Evolutionary conservation across 768 basidiomycete species (phyloP).

Genomic region (Hypsizygus marmoreus): DNA sequence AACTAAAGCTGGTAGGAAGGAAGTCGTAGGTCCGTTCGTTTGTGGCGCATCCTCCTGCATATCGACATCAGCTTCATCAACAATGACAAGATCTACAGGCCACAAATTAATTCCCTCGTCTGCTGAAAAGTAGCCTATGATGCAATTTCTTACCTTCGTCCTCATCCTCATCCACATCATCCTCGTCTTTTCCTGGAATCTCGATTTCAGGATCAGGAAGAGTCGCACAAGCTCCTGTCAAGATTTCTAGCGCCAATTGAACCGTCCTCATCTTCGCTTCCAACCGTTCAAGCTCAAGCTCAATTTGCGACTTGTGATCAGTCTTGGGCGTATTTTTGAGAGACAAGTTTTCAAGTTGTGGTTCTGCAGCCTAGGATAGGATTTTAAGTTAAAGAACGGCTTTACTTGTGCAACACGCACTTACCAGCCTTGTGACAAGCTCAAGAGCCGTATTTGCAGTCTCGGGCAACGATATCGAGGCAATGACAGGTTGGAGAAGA

Average conservation of each 20-base stretch:
- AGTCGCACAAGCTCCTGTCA: constrained; percentile 87
- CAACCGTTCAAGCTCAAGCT: constrained; percentile 70
- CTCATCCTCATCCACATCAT: constrained; percentile 32
- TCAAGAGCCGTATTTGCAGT: constrained; percentile 50
- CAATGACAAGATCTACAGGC: constrained; percentile 7
- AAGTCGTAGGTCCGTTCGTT: constrained; percentile 30
- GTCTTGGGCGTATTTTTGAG: constrained; percentile 69
- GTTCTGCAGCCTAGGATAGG: constrained; percentile 44
- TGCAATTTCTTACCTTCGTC: constrained; percentile 15
- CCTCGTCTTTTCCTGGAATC: constrained; percentile 36
- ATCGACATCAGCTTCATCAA: constrained; percentile 34
- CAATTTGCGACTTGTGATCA: constrained; percentile 72
- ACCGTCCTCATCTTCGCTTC: constrained; percentile 74
- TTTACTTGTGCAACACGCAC: constrained; percentile 14
- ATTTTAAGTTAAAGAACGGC: neutral
- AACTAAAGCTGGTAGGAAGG: constrained; percentile 64
- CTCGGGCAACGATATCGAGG: constrained; percentile 57
- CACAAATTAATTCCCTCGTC: neutral
- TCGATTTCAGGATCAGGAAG: constrained; percentile 72
- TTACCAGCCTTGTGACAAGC: constrained; percentile 54
- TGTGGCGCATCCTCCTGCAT: constrained; percentile 47
- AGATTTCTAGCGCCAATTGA: constrained; percentile 82
- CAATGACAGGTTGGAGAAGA: constrained; percentile 65
- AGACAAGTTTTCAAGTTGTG: constrained; percentile 56
- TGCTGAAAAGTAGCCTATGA: neutral